Evolutionary conservation across 202 grass and related monocot genomes (phyloP).

Genomic region (Dendrocalamus latiflorus): DNA sequence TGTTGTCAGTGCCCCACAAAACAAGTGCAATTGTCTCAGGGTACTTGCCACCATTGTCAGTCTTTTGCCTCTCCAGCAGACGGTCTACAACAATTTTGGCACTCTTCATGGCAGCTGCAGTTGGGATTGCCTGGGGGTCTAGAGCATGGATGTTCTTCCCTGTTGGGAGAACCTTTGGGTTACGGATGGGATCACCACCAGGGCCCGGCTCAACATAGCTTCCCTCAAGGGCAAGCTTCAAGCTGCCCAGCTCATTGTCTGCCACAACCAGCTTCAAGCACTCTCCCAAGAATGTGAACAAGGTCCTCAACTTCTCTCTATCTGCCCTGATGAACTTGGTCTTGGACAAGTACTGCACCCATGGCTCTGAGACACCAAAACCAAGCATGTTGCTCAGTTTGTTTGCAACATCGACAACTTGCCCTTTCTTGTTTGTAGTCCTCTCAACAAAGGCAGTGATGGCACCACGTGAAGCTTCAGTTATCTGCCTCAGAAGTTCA

Average conservation of each 20-base stretch:
- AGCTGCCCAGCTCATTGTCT: conserved; percentile 82
- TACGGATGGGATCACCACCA: conserved; percentile 88
- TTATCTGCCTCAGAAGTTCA: too few relatives aligned
- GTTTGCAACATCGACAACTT: conserved; percentile 67
- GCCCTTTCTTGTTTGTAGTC: conserved; percentile 80
- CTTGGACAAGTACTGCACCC: conserved; percentile 78
- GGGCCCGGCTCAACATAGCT: conserved; percentile 90
- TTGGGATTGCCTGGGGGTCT: conserved; percentile 92
- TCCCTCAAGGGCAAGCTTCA: conserved; percentile 93
- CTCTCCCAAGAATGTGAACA: conserved; percentile 76
- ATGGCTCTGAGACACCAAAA: conserved; percentile 75
- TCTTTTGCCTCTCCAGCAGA: conserved; percentile 83
- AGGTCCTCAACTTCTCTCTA: conserved; percentile 72
- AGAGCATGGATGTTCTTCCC: conserved; percentile 99
- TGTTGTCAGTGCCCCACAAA: conserved; percentile 96
- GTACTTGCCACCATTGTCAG: conserved; percentile 77
- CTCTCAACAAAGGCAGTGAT: too few relatives aligned
- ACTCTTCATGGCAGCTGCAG: conserved; percentile 80
- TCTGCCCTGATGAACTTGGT: conserved; percentile 87
- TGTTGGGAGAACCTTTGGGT: conserved; percentile 96
- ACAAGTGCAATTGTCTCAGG: conserved; percentile 98
- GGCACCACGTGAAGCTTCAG: too few relatives aligned
- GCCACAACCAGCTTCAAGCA: conserved; percentile 83
- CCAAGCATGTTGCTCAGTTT: conserved; percentile 77
- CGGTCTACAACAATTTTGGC: conserved; percentile 87